Evolutionary conservation across 78 protist species (phyloP).

Genomic region (Speleostelium caveatum): DNA sequence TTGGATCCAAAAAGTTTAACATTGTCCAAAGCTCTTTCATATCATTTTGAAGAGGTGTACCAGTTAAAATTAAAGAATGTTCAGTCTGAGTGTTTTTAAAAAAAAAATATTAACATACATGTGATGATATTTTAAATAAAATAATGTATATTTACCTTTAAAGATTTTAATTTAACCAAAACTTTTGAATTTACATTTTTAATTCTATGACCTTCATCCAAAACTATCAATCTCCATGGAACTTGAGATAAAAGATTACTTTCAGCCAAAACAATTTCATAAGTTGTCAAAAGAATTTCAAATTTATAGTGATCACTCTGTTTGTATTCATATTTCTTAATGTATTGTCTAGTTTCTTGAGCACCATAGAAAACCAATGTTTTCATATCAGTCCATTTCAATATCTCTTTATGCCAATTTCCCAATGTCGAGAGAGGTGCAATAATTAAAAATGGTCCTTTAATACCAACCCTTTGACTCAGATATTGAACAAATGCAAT

Average conservation of each 20-base stretch:
- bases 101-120: constrained; percentile 3
- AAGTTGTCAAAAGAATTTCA: constrained; percentile 93
- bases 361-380: constrained; percentile 88
- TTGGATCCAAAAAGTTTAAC: constrained; percentile 89
- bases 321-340: constrained; percentile 79
- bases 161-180: constrained; percentile 40
- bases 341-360: constrained; percentile 71
- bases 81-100: constrained; percentile 12
- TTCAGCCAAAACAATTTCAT: constrained; percentile 89
- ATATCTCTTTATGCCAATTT: constrained; percentile 94
- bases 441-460: constrained; percentile 96
- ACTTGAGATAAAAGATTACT: constrained; percentile 44
- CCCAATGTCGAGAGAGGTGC: constrained; percentile 97
- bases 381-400: constrained; percentile 83
- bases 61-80: constrained; percentile 90
- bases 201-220: constrained; percentile 96
- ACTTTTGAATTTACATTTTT: constrained; percentile 87
- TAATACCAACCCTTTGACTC: constrained; percentile 52
- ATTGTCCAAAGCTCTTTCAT: constrained; percentile 95
- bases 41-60: constrained; percentile 97
- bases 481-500: constrained; percentile 89
- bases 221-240: constrained; percentile 86
- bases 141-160: constrained; percentile 13
- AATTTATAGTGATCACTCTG: constrained; percentile 58
- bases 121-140: not conserved